Evolutionary conservation across 2,329 filamentous ascomycete species (phyloP).

Genomic region (Ascochyta clinopodiicola): DNA sequence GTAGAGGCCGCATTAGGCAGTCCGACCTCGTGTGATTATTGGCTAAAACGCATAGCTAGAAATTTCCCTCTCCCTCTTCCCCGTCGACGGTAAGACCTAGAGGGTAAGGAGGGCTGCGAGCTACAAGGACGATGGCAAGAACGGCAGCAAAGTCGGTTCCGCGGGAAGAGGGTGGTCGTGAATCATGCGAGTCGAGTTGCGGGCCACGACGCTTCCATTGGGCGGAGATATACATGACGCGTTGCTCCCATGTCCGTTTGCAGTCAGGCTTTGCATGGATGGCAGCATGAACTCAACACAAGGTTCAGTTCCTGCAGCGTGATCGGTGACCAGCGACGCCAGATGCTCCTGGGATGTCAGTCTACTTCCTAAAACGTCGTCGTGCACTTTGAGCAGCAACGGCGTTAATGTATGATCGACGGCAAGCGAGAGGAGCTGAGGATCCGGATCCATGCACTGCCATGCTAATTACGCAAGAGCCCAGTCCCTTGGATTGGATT

Average conservation of each 20-base stretch:
- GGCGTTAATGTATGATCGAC: conserved; percentile 9
- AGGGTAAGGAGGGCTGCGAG: neutral
- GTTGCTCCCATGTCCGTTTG: conserved; percentile 9
- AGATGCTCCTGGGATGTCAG: conserved; percentile 1
- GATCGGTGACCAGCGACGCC: neutral
- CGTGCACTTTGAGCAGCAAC: neutral
- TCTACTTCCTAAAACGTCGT: conserved; percentile 3
- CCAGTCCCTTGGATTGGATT: neutral
- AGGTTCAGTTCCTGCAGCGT: neutral
- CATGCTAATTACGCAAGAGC: conserved; percentile 7
- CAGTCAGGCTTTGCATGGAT: conserved; percentile 1
- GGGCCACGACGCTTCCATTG: neutral
- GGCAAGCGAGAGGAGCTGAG: conserved; percentile 5
- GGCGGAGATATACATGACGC: neutral
- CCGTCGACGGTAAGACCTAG: too few relatives aligned
- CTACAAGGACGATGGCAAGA: neutral
- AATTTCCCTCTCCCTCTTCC: conserved; percentile 2
- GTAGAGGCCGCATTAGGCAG: conserved; percentile 1
- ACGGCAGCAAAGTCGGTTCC: neutral
- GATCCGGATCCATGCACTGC: neutral
- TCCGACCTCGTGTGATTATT: neutral
- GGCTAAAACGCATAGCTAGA: conserved; percentile 5
- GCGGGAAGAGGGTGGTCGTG: neutral
- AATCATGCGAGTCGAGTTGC: neutral
- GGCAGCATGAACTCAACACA: neutral